Conservation (phyloP, 148 eudicot genomes). For the Bassia scoparia region DNA sequence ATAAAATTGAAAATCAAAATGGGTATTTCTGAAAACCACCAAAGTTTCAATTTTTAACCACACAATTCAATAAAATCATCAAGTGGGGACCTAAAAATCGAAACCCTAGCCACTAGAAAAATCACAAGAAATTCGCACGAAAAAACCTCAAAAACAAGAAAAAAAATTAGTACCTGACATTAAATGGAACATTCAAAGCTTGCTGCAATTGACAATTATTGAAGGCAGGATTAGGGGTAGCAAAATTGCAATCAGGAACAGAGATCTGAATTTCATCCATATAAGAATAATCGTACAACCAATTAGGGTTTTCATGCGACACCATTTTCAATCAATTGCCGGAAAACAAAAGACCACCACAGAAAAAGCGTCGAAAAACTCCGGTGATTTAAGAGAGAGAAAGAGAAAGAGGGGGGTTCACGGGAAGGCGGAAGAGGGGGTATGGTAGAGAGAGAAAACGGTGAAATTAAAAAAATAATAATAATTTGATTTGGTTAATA, state of each 20-base stretch:
- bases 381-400: constrained; percentile 25
- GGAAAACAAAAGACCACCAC: constrained; percentile 13
- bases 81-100: not conserved
- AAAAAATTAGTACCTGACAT: constrained; percentile 40
- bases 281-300: constrained; percentile 54
- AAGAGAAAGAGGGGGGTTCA: constrained; percentile 16
- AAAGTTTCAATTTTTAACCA: constrained; percentile 5
- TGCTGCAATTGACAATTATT: constrained; percentile 47
- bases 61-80: constrained; percentile 15
- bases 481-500: not conserved
- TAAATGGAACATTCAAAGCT: constrained; percentile 44
- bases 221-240: constrained; percentile 45
- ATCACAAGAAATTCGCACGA: not conserved
- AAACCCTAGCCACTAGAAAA: constrained; percentile 24
- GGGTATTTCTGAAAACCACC: constrained; percentile 8
- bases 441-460: constrained; percentile 23
- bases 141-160: not conserved
- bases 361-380: constrained; percentile 10
- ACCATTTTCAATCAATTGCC: constrained; percentile 46
- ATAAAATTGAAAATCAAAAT: not conserved
- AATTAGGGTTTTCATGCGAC: constrained; percentile 61
- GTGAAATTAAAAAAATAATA: constrained; percentile 2
- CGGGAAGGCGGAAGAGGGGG: constrained; percentile 6
- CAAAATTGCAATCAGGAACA: constrained; percentile 46
- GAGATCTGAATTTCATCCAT: constrained; percentile 44